Conservation (phyloP, 306 rosid genomes). For the Hippophae rhamnoides region DNA sequence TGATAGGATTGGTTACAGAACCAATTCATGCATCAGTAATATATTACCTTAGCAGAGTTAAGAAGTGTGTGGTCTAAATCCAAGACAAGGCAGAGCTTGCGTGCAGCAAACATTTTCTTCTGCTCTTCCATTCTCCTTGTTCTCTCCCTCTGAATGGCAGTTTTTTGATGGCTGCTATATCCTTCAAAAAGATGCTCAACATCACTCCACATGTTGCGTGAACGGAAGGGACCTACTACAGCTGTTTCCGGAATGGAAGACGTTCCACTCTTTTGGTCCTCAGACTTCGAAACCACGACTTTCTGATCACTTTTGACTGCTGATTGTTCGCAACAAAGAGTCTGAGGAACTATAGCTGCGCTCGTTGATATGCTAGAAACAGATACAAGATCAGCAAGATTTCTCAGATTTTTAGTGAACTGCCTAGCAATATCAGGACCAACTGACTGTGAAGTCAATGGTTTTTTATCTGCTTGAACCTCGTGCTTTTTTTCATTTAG, state of each 20-base stretch:
- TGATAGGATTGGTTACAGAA: neutral
- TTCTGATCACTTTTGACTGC: conserved; percentile 38
- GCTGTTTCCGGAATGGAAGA: conserved; percentile 38
- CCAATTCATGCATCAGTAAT: conserved; percentile 16
- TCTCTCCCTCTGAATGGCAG: conserved; percentile 94
- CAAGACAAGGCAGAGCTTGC: conserved; percentile 88
- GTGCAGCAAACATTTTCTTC: conserved; percentile 84
- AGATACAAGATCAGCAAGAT: conserved; percentile 71
- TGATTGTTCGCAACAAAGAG: conserved; percentile 36
- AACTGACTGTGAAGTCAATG: conserved; percentile 32
- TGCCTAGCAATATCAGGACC: conserved; percentile 64
- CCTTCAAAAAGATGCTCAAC: conserved; percentile 85
- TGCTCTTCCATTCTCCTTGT: conserved; percentile 86
- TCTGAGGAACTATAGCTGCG: conserved; percentile 33
- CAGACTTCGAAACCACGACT: conserved; percentile 28
- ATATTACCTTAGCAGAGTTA: conserved; percentile 92
- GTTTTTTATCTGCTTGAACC: conserved; percentile 39
- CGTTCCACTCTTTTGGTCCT: conserved; percentile 28
- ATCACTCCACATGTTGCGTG: conserved; percentile 73
- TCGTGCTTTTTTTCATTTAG: conserved; percentile 40
- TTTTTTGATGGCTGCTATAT: conserved; percentile 80
- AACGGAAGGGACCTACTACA: conserved; percentile 32
- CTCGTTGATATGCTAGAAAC: conserved; percentile 48
- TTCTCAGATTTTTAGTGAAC: conserved; percentile 75
- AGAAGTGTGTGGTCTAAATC: conserved; percentile 98